phyloP scores from a whole-genome alignment of 176 grass and related monocot species.

The Zizania latifolia region DNA sequence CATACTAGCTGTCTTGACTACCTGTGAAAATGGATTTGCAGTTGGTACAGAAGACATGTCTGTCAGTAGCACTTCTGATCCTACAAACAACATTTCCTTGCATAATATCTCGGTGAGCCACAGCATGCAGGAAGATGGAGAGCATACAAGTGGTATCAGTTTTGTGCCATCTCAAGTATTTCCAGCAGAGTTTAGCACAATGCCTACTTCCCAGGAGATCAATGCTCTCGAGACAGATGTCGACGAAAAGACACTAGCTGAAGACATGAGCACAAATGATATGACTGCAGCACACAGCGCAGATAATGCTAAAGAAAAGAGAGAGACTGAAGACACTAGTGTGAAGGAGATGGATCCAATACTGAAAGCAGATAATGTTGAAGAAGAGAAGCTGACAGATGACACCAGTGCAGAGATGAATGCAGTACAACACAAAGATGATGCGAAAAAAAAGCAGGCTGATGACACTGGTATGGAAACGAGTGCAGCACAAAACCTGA shows the following conservation, averaged over 20 bases:
- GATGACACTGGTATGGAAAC: neutral
- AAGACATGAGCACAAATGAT: neutral
- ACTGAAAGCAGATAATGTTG: neutral
- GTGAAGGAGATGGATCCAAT: constrained; percentile 4
- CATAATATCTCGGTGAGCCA: neutral
- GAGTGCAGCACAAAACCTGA: neutral
- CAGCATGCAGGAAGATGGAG: neutral
- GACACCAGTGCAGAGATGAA: neutral
- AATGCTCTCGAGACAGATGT: neutral
- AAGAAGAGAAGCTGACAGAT: constrained; percentile 22
- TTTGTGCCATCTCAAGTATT: neutral
- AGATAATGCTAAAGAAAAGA: neutral
- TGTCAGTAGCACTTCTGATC: neutral
- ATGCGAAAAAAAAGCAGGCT: neutral
- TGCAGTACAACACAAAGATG: neutral
- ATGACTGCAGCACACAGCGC: neutral
- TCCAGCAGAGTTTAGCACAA: neutral
- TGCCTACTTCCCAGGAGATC: neutral
- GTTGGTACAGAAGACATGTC: constrained; percentile 13
- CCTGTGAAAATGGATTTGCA: neutral
- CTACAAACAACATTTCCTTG: constrained; percentile 10
- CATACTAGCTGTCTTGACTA: constrained; percentile 11
- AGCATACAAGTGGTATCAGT: neutral
- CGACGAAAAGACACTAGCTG: neutral
- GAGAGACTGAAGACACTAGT: neutral